Conservation (phyloP, 768 basidiomycete genomes). For the Filobasidium wieringae region DNA sequence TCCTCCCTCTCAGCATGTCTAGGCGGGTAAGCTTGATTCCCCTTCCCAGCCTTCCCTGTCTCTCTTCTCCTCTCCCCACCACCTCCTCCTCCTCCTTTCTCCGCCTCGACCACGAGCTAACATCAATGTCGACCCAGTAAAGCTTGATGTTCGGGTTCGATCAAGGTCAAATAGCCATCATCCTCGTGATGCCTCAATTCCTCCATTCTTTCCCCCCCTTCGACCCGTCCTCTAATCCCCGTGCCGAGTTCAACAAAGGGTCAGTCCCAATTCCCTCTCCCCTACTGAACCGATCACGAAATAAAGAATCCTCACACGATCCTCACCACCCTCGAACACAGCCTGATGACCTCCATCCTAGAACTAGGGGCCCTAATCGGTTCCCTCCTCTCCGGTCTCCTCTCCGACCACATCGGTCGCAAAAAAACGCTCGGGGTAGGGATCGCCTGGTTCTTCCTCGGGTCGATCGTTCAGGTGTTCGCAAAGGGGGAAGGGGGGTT, state of each 20-base stretch:
- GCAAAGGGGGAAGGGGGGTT: not conserved
- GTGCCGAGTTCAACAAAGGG: slow-evolving; percentile 12
- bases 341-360: slow-evolving; percentile 12
- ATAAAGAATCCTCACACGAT: not conserved
- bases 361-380: slow-evolving; percentile 12
- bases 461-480: slow-evolving; percentile 3
- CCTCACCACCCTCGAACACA: not conserved
- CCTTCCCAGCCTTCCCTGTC: not conserved
- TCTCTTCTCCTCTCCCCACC: not conserved
- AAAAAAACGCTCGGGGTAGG: slow-evolving; percentile 1
- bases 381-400: slow-evolving; percentile 3
- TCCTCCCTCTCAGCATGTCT: not conserved
- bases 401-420: slow-evolving; percentile 10
- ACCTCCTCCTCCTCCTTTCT: not conserved
- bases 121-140: not conserved
- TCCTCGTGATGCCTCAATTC: slow-evolving; percentile 12
- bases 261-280: not conserved
- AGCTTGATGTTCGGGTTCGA: slow-evolving; percentile 6
- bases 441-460: slow-evolving; percentile 9
- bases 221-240: not conserved
- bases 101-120: not conserved
- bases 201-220: slow-evolving; percentile 2
- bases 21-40: not conserved
- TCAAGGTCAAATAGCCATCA: slow-evolving; percentile 12
- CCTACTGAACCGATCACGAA: not conserved